Base-by-base conservation (phyloP, 1,284 basidiomycete genomes). In the Cutaneotrichosporon dermatis region DNA sequence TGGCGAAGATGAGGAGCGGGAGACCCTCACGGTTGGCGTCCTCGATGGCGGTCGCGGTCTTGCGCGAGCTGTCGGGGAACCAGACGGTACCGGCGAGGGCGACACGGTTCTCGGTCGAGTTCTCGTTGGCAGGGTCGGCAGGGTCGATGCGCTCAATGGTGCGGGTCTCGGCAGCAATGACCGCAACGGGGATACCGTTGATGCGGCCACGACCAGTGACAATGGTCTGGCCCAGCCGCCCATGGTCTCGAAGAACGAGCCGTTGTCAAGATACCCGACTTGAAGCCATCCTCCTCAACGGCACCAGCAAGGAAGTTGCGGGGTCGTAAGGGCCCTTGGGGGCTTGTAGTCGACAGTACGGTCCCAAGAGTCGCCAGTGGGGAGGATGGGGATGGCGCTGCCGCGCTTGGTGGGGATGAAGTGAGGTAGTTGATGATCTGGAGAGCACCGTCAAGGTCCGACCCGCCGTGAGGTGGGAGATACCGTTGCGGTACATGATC, bases 21-120 rank as follows among this genome's bases (percentile, higher is more conserved):
- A 99, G 83, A 44, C 91, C 92, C 79, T 99, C 96, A 54, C 93
- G 88, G 81, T 95, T 90, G 82, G 99, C 92, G 81, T 99, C 96
- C 79, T 94, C 92, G 81, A 99, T 99, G 13, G 96, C 94, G 73
- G 98, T 96, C 8, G 95, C 96, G 33, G 96, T 99, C 85, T 99
- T 99, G 83, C 97, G 95, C n/a, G 96, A 94, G 35, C 91, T 95
- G 80, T 99, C 99, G 53, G 96, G 96, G 80, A 98, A 99, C 96
- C 96, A 99, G 55, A 86, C 96, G 77, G 99, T 97, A 71, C 96
- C 96, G 40, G 96, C 96, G 76, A 99, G 95, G 87, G 98, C 94
- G 78, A 99, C 93, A 69, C 89, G 88, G 76, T 94, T 94, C 80
- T 99, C 96, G 78, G 94, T 92, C 45, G 95, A 99, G 45, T 90